Conservation (phyloP, 2,329 filamentous ascomycete genomes). For the Alternaria arbusti region DNA sequence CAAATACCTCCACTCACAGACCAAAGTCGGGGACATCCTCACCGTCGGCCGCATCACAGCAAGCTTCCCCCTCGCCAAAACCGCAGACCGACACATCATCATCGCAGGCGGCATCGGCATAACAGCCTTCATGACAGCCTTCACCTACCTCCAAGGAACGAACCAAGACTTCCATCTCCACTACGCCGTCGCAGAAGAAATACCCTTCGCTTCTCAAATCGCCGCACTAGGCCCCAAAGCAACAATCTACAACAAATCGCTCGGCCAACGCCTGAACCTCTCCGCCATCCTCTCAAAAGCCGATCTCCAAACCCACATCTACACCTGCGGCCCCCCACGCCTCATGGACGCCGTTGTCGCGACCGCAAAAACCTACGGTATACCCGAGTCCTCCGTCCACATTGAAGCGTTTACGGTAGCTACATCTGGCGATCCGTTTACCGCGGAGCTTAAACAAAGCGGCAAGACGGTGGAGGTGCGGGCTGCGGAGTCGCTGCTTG, state of each 20-base stretch:
- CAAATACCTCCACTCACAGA: conserved; percentile 60
- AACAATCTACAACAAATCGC: conserved; percentile 60
- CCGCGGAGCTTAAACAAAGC: conserved; percentile 59
- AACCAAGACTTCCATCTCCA: conserved; percentile 60
- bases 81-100: conserved; percentile 66
- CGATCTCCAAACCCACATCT: conserved; percentile 64
- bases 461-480: conserved; percentile 54
- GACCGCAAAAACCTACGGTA: conserved; percentile 51
- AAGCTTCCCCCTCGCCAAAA: conserved; percentile 54
- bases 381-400: conserved; percentile 62
- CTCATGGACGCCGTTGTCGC: conserved; percentile 61
- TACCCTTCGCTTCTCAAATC: conserved; percentile 62
- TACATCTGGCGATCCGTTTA: conserved; percentile 65
- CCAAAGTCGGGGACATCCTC: conserved; percentile 58
- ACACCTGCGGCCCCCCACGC: conserved; percentile 65
- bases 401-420: conserved; percentile 66
- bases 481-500: conserved; percentile 50
- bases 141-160: conserved; percentile 44
- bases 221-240: conserved; percentile 52
- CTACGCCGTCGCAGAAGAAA: conserved; percentile 63
- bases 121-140: conserved; percentile 66
- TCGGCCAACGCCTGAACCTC: conserved; percentile 62
- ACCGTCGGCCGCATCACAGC: conserved; percentile 59
- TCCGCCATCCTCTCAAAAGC: conserved; percentile 53
- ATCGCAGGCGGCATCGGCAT: conserved; percentile 71